Base-by-base conservation (phyloP, 495 filamentous ascomycete species). In the Penicillium robsamsonii region DNA sequence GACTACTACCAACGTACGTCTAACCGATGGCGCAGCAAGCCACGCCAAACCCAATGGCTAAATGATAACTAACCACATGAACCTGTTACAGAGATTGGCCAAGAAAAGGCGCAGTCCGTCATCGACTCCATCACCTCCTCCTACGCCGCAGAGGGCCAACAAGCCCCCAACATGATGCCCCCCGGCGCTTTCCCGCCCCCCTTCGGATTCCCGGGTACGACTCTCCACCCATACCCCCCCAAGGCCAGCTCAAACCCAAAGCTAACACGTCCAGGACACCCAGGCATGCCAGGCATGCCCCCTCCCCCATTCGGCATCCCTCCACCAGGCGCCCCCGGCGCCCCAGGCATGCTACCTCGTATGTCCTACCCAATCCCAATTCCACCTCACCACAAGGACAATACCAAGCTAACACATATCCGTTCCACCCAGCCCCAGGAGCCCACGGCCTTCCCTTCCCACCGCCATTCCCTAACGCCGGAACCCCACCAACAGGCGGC, bases 81-180 rank as follows among this genome's bases (percentile, higher is more conserved):
- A 18, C 20, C 18, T 10, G n/a, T 1, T 35, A 2, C 69, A 95
- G 92, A 96, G 79, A 97, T 99, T 71, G 92, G 92, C 52, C 93
- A 97, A 73, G 94, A 97, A 75, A 96, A 97, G 74, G 93, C 95
- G 27, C 94, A 98, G 72, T 92, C 87, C 35, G 95, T 98, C 53
- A 98, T 98, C 70, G 94, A 98, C 77, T 90, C 86, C 52, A 98
- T 98, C 73, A 97, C 94, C 13, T 87, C 84, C 37, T 94, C 92
- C 27, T 97, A 98, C 80, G 88, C 87, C 43, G 92, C 91, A 59
- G 94, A 94, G 70, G 94, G 94, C 66, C 90, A 96, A 71, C 82
- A 88, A 53, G 80, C 85, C 62, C 81, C 85, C 29, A 96, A 95
- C 38, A 82, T 93, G 57, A 83, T 77, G 20, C 76, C 76, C 8